Percentiles rank a stretch among this genome's conserved stretches.
phyloP scores from a whole-genome alignment of 495 filamentous ascomycete species.

The Xylaria acuta region DNA sequence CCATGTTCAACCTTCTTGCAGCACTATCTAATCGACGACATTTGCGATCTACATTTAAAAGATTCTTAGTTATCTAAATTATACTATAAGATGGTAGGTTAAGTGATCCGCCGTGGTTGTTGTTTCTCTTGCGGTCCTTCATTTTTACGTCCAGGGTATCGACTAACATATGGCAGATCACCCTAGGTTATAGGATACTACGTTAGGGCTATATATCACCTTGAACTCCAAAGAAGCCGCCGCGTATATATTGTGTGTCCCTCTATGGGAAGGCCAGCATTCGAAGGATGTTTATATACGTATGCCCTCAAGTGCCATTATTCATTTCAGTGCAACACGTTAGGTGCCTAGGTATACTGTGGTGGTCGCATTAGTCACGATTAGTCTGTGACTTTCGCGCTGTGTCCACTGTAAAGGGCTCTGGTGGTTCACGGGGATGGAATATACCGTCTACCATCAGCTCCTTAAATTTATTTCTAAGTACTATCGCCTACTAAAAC shows the following conservation, averaged over 20 bases:
- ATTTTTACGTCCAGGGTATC: no score
- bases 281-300: no score
- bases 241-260: no score
- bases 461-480: neutral
- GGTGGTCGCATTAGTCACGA: neutral
- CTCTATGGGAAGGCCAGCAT: no score
- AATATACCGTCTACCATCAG: neutral
- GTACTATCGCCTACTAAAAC: no score
- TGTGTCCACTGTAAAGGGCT: neutral
- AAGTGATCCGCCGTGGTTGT: neutral
- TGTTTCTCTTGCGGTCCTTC: neutral
- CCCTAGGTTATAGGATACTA: no score
- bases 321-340: no score
- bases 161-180: no score
- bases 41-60: neutral
- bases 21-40: neutral
- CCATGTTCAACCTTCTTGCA: neutral
- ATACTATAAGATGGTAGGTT: neutral
- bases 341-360: neutral
- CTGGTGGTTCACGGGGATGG: neutral
- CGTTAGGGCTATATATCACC: no score
- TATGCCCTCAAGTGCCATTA: no score
- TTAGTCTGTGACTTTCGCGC: neutral
- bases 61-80: neutral
- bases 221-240: no score